Evolutionary conservation across 2,329 filamentous ascomycete genomes (phyloP).

Genomic region (Aspergillus tanneri): DNA sequence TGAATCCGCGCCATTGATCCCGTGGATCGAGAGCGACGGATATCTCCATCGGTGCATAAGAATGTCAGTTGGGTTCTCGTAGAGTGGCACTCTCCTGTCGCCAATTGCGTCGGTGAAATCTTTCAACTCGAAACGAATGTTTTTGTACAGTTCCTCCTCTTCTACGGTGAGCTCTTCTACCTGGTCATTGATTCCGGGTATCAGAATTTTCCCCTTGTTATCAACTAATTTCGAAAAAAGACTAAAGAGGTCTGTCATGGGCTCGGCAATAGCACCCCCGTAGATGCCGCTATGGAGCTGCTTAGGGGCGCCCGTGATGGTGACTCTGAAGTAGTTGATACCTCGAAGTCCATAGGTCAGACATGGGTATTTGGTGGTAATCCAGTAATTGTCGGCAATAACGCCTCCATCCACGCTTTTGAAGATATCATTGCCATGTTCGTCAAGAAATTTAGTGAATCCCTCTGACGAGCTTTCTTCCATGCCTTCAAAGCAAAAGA

Average conservation of each 20-base stretch:
- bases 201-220: constrained; percentile 77
- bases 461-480: constrained; percentile 90
- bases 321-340: constrained; percentile 85
- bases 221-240: constrained; percentile 75
- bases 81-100: constrained; percentile 4
- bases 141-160: constrained; percentile 73
- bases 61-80: constrained; percentile 1
- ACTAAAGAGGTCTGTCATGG: constrained; percentile 82
- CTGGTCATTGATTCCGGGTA: constrained; percentile 77
- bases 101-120: constrained; percentile 3
- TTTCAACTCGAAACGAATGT: constrained; percentile 80
- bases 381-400: constrained; percentile 95
- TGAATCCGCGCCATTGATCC: constrained; percentile 6
- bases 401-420: constrained; percentile 84
- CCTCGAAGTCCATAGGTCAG: constrained; percentile 86
- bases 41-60: constrained; percentile 11
- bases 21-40: constrained; percentile 8
- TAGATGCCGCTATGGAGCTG: constrained; percentile 89
- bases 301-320: constrained; percentile 75
- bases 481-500: constrained; percentile 96
- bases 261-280: constrained; percentile 83
- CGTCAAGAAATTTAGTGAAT: constrained; percentile 79
- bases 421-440: constrained; percentile 83
- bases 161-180: constrained; percentile 75
- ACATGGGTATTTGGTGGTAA: constrained; percentile 87